These are phyloP conservation scores for Didymella pomorum DNA, from an alignment of 2,329 filamentous ascomycete species.

Conservation along the genomic window DNA sequence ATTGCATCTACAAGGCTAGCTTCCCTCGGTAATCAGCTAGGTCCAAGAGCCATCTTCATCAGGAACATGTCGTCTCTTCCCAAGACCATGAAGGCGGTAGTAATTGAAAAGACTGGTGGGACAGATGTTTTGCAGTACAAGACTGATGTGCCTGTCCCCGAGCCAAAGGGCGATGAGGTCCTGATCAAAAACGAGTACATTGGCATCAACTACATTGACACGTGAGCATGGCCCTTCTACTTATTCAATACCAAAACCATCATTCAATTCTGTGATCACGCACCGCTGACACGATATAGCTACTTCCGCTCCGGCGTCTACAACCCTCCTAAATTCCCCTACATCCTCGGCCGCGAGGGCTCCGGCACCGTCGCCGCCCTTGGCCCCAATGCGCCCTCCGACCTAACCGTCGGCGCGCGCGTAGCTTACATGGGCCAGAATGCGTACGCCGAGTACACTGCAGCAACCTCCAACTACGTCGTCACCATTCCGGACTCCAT, in stretches of 20 bases:
- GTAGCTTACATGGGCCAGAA: conserved; percentile 72
- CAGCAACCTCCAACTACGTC: conserved; percentile 61
- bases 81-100: conserved; percentile 75
- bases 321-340: conserved; percentile 70
- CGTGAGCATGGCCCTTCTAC: conserved; percentile 51
- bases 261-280: not conserved
- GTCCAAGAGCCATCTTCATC: conserved; percentile 13
- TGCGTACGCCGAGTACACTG: conserved; percentile 68
- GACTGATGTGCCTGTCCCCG: conserved; percentile 74
- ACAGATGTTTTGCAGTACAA: conserved; percentile 75
- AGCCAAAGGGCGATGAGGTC: conserved; percentile 72
- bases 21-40: conserved; percentile 29
- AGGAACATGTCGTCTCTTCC: conserved; percentile 62
- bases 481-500: conserved; percentile 71
- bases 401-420: conserved; percentile 71
- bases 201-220: conserved; percentile 91
- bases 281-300: conserved; percentile 42
- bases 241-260: not conserved
- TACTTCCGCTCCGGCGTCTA: conserved; percentile 92
- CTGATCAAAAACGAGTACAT: conserved; percentile 82
- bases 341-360: conserved; percentile 81
- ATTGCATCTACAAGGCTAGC: conserved; percentile 31
- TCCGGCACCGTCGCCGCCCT: conserved; percentile 73
- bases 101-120: conserved; percentile 75
- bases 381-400: conserved; percentile 60